These are phyloP conservation scores for Pseudoperonospora humuli DNA, from an alignment of 352 stramenopile species.

Conservation along the genomic window DNA sequence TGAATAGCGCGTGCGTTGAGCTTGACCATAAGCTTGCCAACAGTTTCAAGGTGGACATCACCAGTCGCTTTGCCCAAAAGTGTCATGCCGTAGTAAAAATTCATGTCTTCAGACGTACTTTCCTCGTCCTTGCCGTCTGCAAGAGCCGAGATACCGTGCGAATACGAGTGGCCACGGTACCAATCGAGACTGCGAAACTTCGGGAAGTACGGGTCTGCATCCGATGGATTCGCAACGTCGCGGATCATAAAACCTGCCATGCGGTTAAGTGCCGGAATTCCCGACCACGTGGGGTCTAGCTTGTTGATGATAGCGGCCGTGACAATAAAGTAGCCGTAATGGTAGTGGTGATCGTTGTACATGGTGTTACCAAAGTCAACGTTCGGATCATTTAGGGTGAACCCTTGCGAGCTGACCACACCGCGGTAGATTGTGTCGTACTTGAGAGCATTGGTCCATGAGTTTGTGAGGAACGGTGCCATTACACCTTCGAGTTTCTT, in stretches of 20 bases:
- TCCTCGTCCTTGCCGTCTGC: conserved; percentile 41
- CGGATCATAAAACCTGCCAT: conserved; percentile 32
- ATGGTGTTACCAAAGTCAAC: conserved; percentile 49
- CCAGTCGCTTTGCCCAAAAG: conserved; percentile 31
- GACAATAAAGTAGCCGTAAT: conserved; percentile 42
- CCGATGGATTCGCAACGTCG: conserved; percentile 37
- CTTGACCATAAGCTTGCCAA: conserved; percentile 43
- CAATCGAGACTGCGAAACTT: conserved; percentile 42
- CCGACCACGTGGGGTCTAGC: conserved; percentile 30
- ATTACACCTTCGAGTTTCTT: conserved; percentile 32
- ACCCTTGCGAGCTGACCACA: conserved; percentile 39
- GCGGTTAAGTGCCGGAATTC: conserved; percentile 26
- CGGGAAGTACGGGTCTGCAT: conserved; percentile 29
- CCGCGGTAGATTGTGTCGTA: conserved; percentile 42
- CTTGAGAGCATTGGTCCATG: conserved; percentile 34
- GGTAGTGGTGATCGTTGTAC: conserved; percentile 52
- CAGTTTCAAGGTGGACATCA: conserved; percentile 24
- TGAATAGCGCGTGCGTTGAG: conserved; percentile 36
- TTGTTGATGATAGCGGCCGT: conserved; percentile 35
- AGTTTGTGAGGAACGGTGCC: conserved; percentile 33
- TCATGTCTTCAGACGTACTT: conserved; percentile 44
- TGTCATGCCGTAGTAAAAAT: conserved; percentile 36
- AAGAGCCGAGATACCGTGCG: conserved; percentile 35
- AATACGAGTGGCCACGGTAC: conserved; percentile 48
- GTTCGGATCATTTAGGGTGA: conserved; percentile 29